Percentiles rank a stretch among this genome's conserved stretches.
phyloP scores from a whole-genome alignment of 2,329 filamentous ascomycete species.

The Cadophora luteo-olivacea region DNA sequence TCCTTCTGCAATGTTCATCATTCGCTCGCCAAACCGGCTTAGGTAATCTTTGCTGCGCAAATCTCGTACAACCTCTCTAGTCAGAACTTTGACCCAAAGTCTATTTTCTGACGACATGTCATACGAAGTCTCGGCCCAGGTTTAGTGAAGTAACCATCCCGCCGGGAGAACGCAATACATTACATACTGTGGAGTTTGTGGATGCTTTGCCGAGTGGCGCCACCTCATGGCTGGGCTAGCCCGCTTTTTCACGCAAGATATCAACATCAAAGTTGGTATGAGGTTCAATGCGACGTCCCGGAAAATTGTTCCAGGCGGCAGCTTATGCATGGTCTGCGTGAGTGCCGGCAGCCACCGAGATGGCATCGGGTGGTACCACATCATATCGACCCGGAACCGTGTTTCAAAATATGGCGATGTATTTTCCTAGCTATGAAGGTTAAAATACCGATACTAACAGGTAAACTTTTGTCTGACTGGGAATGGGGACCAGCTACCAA shows the following conservation, averaged over 20 bases:
- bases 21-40: not conserved
- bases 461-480: not conserved
- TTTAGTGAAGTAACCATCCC: not conserved
- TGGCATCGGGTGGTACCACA: not conserved
- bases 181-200: not conserved
- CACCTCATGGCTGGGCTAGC: not conserved
- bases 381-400: not conserved
- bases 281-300: not conserved
- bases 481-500: no score
- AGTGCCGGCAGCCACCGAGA: not conserved
- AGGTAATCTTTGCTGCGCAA: slow-evolving; percentile 5
- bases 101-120: not conserved
- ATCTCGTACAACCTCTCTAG: slow-evolving; percentile 2
- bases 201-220: not conserved
- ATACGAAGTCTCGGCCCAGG: slow-evolving; percentile 5
- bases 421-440: not conserved
- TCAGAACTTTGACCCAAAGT: not conserved
- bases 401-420: not conserved
- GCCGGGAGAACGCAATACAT: not conserved
- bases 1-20: not conserved
- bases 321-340: not conserved
- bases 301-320: not conserved
- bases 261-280: not conserved
- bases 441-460: not conserved
- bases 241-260: not conserved